Base-by-base conservation (phyloP, 768 basidiomycete species). In the Strobilomyces confusus region DNA sequence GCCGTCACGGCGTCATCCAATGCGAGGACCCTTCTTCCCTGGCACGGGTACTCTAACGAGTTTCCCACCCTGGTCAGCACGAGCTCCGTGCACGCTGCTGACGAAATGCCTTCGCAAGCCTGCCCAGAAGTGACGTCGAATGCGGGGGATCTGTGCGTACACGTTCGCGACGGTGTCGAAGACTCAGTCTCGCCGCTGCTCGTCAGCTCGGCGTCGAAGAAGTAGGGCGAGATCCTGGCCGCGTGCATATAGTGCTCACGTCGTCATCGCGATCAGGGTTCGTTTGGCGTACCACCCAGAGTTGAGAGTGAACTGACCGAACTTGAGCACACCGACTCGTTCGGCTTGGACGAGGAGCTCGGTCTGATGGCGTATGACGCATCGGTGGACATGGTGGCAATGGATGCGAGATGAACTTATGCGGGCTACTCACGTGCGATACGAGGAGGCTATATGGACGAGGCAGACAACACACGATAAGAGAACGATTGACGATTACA, bases 1-100 rank as follows among this genome's bases (percentile, higher is more conserved):
- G 87, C 81, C 2, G 97, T 98, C 78, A 98, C 91, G 48, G 98
- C 97, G 60, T 99, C 95, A 75, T 99, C 95, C 32, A 98, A 77
- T 42, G 98, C 80, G 48, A 98, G 81, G 3, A 98, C 90, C n/a
- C 46, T 79, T 77, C 67, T 89, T 86, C 20, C 88, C 92, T 49
- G 79, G 74, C n/a, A 97, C 79, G 4, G 87, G 73, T 4, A 87
- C 85, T 20, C 95, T 95, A 55, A 99, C 93, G 66, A 95, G 80
- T 45, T 79, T 77, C 0, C 95, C 95, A 5, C 97, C 95, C 69
- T 99, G 51, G 84, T 78, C 33, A 99, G 78, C 22, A 86, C 77
- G 19, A 95, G 77, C 3, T 87, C 78, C 4, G 95, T 90, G 32
- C 87, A 80, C 0, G 95, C 88, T 0, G 94, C 95, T 47, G 98